Conservation (phyloP, 1,139 yeast genomes). For the Pneumocystis wakefieldiae region DNA sequence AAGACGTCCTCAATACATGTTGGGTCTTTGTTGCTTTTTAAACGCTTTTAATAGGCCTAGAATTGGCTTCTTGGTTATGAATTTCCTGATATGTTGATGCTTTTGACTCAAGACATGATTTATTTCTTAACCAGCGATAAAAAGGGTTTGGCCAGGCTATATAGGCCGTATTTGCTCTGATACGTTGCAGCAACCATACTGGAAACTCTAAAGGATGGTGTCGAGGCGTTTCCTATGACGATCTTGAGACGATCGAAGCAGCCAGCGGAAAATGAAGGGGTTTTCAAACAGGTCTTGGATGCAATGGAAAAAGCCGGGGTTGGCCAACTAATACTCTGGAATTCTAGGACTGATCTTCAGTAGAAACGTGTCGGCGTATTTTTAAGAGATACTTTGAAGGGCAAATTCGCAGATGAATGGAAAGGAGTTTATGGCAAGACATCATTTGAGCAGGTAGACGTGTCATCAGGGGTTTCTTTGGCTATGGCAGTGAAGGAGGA, state of each 20-base stretch:
- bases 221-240: slow-evolving; percentile 33
- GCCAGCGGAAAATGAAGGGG: slow-evolving; percentile 51
- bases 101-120: slow-evolving; percentile 45
- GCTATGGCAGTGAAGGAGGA: slow-evolving; percentile 67
- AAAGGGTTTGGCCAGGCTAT: slow-evolving; percentile 3
- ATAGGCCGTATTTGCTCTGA: neutral
- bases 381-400: slow-evolving; percentile 60
- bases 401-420: slow-evolving; percentile 70
- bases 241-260: slow-evolving; percentile 73
- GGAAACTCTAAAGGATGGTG: slow-evolving; percentile 24
- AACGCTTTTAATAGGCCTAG: slow-evolving; percentile 4
- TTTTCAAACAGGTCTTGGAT: slow-evolving; percentile 46
- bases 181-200: slow-evolving; percentile 46
- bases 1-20: slow-evolving; percentile 69
- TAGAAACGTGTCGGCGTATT: slow-evolving; percentile 43
- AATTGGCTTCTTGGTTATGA: slow-evolving; percentile 92
- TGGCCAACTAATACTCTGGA: slow-evolving; percentile 16
- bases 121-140: slow-evolving; percentile 56
- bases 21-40: neutral
- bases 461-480: slow-evolving; percentile 38
- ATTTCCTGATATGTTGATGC: slow-evolving; percentile 76
- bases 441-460: slow-evolving; percentile 39
- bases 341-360: neutral
- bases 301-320: slow-evolving; percentile 33
- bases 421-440: slow-evolving; percentile 26